A percentile compares a stretch with the other conserved stretches of the same genome.
Conservation (phyloP, 2,329 filamentous ascomycete species). For the Aspergillus costaricaensis region DNA sequence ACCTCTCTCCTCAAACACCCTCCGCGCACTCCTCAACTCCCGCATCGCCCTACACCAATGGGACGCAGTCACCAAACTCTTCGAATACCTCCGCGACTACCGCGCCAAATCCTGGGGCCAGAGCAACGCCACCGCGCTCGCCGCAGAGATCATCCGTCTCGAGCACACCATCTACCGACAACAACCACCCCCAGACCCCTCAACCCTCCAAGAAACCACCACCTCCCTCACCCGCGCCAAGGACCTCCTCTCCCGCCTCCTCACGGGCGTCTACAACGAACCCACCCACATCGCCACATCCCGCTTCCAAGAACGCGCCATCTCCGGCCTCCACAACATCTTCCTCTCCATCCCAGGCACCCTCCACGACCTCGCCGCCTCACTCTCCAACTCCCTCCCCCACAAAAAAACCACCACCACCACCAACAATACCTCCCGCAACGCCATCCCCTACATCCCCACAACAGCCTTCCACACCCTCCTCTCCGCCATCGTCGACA, state of each 20-base stretch:
- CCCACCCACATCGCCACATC: slow-evolving; percentile 16
- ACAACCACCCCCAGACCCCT: not conserved
- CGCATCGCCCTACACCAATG: slow-evolving; percentile 37
- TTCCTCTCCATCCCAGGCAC: slow-evolving; percentile 36
- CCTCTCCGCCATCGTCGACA: slow-evolving; percentile 57
- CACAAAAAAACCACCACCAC: not conserved
- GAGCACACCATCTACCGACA: slow-evolving; percentile 28
- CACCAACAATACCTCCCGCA: slow-evolving; percentile 6
- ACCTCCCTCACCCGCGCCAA: slow-evolving; percentile 29
- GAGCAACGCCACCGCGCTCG: slow-evolving; percentile 39
- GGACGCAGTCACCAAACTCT: slow-evolving; percentile 34
- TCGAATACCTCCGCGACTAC: slow-evolving; percentile 37
- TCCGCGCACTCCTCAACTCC: slow-evolving; percentile 40
- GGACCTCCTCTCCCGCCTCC: slow-evolving; percentile 35
- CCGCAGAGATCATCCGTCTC: slow-evolving; percentile 44
- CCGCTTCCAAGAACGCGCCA: slow-evolving; percentile 31
- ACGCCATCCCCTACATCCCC: slow-evolving; percentile 33
- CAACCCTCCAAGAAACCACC: slow-evolving; percentile 12
- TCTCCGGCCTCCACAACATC: slow-evolving; percentile 33
- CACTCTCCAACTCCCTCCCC: slow-evolving; percentile 20
- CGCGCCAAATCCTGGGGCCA: slow-evolving; percentile 41
- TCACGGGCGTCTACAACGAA: slow-evolving; percentile 39
- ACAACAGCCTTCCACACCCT: slow-evolving; percentile 53
- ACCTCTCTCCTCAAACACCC: slow-evolving; percentile 38
- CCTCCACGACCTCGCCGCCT: slow-evolving; percentile 30